Evolutionary conservation across 768 basidiomycete species (phyloP).

Genomic region (Lyophyllum shimeji): DNA sequence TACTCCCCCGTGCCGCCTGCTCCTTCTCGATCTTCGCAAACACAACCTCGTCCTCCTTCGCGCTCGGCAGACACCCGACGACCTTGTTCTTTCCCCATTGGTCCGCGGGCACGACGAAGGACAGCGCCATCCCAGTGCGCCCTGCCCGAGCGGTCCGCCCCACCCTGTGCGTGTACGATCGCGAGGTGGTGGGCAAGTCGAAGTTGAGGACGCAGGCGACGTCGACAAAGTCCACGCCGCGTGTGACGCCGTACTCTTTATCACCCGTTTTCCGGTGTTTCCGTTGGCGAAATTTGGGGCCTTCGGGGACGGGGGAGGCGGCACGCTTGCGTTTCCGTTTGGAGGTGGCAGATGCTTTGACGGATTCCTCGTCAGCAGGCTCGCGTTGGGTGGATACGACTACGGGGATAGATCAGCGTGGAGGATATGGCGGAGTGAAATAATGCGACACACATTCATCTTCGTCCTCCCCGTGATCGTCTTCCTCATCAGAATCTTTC

Average conservation of each 20-base stretch:
- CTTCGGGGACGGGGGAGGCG: conserved; percentile 34
- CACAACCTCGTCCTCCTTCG: conserved; percentile 73
- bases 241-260: conserved; percentile 89
- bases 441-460: conserved; percentile 30
- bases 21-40: conserved; percentile 78
- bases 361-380: conserved; percentile 19
- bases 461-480: conserved; percentile 32
- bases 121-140: conserved; percentile 87
- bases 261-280: conserved; percentile 53
- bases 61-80: conserved; percentile 65
- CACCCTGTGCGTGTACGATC: conserved; percentile 92
- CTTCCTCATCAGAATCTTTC: conserved; percentile 46
- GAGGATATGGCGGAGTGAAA: neutral
- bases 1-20: conserved; percentile 58
- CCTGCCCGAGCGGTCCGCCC: conserved; percentile 97
- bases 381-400: conserved; percentile 47
- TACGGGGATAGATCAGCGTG: neutral
- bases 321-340: conserved; percentile 61
- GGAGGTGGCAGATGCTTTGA: conserved; percentile 17
- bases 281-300: conserved; percentile 47
- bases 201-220: conserved; percentile 98
- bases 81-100: conserved; percentile 76
- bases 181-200: conserved; percentile 87
- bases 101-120: conserved; percentile 74
- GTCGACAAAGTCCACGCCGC: conserved; percentile 95